Base-by-base conservation (phyloP, 148 eudicot species). In the Vaccinium macrocarpon region DNA sequence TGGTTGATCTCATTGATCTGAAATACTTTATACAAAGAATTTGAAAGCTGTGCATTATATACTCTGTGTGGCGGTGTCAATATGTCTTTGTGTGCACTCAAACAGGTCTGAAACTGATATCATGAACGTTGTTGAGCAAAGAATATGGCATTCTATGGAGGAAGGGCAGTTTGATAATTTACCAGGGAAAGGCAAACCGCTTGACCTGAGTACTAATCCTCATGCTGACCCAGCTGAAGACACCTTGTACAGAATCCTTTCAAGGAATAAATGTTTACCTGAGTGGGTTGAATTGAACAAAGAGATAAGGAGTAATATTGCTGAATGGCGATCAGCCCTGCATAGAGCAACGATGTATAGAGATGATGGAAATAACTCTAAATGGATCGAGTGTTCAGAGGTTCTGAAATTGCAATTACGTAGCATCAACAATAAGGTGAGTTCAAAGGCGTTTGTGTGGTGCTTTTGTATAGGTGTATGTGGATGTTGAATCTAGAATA, bases 261-360 rank as follows among this genome's bases (percentile, higher is more conserved):
- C 97, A 35, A 90, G 89, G 87, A 95, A 95, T 81, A 92, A 92
- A 77, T 95, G 95, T 87, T 94, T 95, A 0, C 98, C 98, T 0
- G 95, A 95, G 88, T 95, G 98, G 98, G 93, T 95, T 81, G 96
- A 94, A 85, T 93, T 95, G 68, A 95, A 95, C 86, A 95, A 94
- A 81, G 95, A 94, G 86, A 95, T 94, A 80, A 85, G 95, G 82
- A 82, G 51, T 74, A 81, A 79, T 14, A 88, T 92, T 85, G 85
- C 91, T 6, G 92, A 88, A 86, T 95, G 98, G 98, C 89, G 98
- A 15, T 66, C 84, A 81, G 89, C 90, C 46, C 84, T 95, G 48
- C 89, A 86, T 89, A 92, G 87, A 90, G 94, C 96, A 12, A 87
- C 91, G 88, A 62, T 32, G 0, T 79, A 86, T 84, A 92, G 88